Evolutionary conservation across 495 filamentous ascomycete genomes (phyloP).

Genomic region (Neurospora sp.): DNA sequence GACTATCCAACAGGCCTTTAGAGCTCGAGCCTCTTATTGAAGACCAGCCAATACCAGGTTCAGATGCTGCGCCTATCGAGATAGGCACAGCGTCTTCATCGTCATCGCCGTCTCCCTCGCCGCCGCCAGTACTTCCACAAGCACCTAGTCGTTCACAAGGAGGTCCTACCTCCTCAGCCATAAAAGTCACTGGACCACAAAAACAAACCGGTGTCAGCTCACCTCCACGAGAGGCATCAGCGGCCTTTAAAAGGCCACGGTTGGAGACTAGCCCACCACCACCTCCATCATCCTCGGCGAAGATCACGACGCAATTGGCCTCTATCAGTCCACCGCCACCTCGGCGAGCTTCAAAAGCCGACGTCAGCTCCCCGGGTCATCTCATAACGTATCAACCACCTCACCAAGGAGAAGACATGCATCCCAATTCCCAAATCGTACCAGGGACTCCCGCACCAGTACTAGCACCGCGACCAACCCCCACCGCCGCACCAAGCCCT

Average conservation of each 20-base stretch:
- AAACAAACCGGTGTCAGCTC: background rate
- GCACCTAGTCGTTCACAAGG: background rate
- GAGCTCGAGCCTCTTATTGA: background rate
- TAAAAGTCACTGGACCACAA: background rate
- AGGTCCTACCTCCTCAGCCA: background rate
- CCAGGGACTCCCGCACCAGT: background rate
- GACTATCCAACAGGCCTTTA: background rate
- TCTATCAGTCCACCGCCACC: background rate
- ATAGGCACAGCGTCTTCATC: background rate
- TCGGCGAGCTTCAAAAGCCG: background rate
- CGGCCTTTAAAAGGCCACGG: background rate
- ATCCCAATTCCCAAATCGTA: background rate
- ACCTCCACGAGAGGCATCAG: background rate
- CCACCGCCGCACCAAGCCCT: slow-evolving; percentile 25
- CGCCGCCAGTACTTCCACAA: background rate
- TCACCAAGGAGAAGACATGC: background rate
- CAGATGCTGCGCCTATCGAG: background rate
- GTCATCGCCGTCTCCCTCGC: background rate
- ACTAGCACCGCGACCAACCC: slow-evolving; percentile 6
- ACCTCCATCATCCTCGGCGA: background rate
- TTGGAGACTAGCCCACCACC: background rate
- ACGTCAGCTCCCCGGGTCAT: background rate
- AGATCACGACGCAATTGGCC: background rate
- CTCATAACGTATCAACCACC: background rate
- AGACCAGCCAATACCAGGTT: background rate